Evolutionary conservation across 2,329 filamentous ascomycete genomes (phyloP).

Genomic region (Xylaria sp.): DNA sequence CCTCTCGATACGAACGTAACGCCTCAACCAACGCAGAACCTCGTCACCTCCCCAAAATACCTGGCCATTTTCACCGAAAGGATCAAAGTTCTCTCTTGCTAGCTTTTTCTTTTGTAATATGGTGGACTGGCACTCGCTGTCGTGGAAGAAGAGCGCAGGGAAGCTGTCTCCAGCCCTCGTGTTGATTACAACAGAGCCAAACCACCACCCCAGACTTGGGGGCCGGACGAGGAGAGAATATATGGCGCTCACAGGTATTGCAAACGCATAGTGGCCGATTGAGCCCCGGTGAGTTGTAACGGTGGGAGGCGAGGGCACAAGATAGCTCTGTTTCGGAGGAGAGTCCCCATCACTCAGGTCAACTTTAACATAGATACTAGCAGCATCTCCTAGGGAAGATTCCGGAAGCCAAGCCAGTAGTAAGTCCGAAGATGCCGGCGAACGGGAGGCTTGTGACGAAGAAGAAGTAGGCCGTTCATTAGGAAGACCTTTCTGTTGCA

Average conservation of each 20-base stretch:
- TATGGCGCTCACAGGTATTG: constrained; percentile 87
- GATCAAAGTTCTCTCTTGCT: constrained; percentile 86
- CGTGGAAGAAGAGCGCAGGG: constrained; percentile 96
- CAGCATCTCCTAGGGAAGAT: constrained; percentile 83
- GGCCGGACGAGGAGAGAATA: constrained; percentile 92
- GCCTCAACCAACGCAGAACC: constrained; percentile 87
- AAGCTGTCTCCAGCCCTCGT: constrained; percentile 91
- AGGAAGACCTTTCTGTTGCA: constrained; percentile 81
- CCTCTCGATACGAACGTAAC: constrained; percentile 84
- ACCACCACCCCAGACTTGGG: constrained; percentile 98
- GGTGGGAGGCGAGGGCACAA: constrained; percentile 91
- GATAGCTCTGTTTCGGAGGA: constrained; percentile 85
- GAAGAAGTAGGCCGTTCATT: constrained; percentile 57
- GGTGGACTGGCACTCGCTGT: constrained; percentile 94
- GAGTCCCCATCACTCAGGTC: constrained; percentile 85
- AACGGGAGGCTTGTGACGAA: constrained; percentile 53
- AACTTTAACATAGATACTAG: constrained; percentile 93
- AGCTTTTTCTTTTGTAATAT: constrained; percentile 92
- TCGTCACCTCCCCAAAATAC: constrained; percentile 99
- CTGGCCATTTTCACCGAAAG: constrained; percentile 83
- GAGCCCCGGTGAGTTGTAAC: constrained; percentile 79
- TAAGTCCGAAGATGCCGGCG: constrained; percentile 73
- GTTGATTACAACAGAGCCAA: constrained; percentile 94
- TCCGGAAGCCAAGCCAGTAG: constrained; percentile 95
- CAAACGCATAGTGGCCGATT: constrained; percentile 87